Base-by-base conservation (phyloP, 202 grass and related monocot species). In the Setaria viridis region DNA sequence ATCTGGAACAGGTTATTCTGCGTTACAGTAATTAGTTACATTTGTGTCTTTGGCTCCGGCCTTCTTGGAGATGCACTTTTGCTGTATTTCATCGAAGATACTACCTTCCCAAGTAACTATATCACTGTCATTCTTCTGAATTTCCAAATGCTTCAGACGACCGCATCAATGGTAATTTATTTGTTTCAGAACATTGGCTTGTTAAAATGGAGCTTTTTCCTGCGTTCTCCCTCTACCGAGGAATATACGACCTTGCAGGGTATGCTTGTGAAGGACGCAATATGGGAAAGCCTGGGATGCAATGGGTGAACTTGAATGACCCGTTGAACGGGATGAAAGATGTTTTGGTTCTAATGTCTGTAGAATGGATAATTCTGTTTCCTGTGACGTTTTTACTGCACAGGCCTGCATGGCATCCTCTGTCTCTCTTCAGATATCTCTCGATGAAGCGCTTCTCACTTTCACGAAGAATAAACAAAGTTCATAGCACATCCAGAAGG, bases 181-280 rank as follows among this genome's bases (percentile, higher is more conserved):
- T 69, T 72, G 4, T 75, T 81, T 78, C 55, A 95, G 93, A 72
- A 59, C 76, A 47, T 47, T 92, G 90, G 93, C 84, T 78, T 32
- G 78, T 90, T 68, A 73, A 34, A 21, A 87, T 95, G 88, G 90
- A 95, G 86, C 64, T 92, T 70, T 72, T 95, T 85, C 93, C 93
- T 12, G 90, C 88, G 20, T 95, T 95, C 82, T 82, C 93, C 3
- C 65, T 95, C 32, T 95, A 87, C 30, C 76, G 88, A 70, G 93
- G 90, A 69, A 25, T 95, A 64, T 95, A 92, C 21, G 93, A 95
- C 77, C 69, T 92, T 62, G 73, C 83, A 3, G 79, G 88, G n/a
- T 92, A 95, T 19, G 70, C 93, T 48, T 83, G 67, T 54, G 47
- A 19, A 60, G 93, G 88, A 53, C 60, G 74, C 29, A 33, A 75